Evolutionary conservation across 2,329 filamentous ascomycete genomes (phyloP).

Genomic region (Venturia carpophila): DNA sequence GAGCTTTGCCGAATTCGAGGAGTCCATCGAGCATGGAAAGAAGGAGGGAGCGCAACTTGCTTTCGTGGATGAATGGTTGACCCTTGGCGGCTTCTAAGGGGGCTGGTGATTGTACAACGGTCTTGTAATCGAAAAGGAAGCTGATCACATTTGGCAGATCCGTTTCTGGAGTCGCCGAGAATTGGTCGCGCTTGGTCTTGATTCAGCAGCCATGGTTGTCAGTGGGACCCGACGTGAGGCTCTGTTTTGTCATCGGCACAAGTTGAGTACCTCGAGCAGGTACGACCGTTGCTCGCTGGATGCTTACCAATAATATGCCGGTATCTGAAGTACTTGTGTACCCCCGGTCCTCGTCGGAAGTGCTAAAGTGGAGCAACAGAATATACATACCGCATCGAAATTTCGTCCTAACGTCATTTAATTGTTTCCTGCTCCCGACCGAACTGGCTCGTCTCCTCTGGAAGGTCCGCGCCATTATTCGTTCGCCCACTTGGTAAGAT

Average conservation of each 20-base stretch:
- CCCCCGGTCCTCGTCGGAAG: background rate
- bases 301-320: background rate
- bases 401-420: too few relatives aligned
- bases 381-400: background rate
- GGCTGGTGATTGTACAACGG: background rate
- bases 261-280: background rate
- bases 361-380: background rate
- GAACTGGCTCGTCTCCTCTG: background rate
- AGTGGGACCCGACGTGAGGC: background rate
- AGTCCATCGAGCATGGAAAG: slow-evolving; percentile 62
- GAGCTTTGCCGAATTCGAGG: slow-evolving; percentile 70
- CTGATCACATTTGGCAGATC: background rate
- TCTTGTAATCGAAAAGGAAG: background rate
- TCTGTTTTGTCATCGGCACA: background rate
- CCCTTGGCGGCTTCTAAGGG: slow-evolving; percentile 55
- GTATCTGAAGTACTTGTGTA: background rate
- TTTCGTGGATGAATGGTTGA: slow-evolving; percentile 86
- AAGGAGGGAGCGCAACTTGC: slow-evolving; percentile 41
- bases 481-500: background rate
- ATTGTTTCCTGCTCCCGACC: background rate
- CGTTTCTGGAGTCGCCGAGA: background rate
- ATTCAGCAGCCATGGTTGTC: background rate
- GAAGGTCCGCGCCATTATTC: too few relatives aligned
- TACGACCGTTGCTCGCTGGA: background rate
- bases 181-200: background rate